A percentile compares a stretch with the other conserved stretches of the same genome.
These are phyloP conservation scores for Avena insularis DNA, from an alignment of 176 grass and related monocot species.

Conservation along the genomic window DNA sequence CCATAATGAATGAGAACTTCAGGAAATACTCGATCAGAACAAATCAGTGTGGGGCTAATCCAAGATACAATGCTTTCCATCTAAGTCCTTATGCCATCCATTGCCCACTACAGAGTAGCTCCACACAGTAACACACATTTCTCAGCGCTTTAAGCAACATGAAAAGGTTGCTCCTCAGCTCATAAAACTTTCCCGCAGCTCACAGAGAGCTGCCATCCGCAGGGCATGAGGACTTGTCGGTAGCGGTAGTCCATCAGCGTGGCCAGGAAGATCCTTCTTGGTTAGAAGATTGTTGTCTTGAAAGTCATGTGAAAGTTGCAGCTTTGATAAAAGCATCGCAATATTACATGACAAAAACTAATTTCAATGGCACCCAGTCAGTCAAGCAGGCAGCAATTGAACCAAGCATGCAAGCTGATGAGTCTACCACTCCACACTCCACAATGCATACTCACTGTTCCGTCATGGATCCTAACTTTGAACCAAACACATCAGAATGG, in stretches of 20 bases:
- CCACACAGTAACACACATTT: not conserved
- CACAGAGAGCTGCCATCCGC: conserved; percentile 45
- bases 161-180: conserved; percentile 7
- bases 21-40: too few relatives aligned
- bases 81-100: not conserved
- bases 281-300: conserved; percentile 38
- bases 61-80: not conserved
- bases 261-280: conserved; percentile 7
- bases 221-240: not conserved
- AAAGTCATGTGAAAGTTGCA: conserved; percentile 52
- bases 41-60: not conserved
- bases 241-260: not conserved
- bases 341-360: conserved; percentile 61
- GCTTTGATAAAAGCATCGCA: conserved; percentile 59
- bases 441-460: conserved; percentile 40
- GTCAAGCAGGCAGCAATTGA: conserved; percentile 35
- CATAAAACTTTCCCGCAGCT: conserved; percentile 27
- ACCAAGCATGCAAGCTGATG: conserved; percentile 46
- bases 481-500: conserved; percentile 36
- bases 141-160: conserved; percentile 7
- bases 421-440: conserved; percentile 21
- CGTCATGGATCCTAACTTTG: conserved; percentile 38
- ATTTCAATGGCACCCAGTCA: conserved; percentile 53
- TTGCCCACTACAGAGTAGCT: not conserved
- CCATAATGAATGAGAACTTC: too few relatives aligned